These are phyloP conservation scores for Nymphaea colorata DNA, from an alignment of 164 flowering plant genomes.

Conservation along the genomic window DNA sequence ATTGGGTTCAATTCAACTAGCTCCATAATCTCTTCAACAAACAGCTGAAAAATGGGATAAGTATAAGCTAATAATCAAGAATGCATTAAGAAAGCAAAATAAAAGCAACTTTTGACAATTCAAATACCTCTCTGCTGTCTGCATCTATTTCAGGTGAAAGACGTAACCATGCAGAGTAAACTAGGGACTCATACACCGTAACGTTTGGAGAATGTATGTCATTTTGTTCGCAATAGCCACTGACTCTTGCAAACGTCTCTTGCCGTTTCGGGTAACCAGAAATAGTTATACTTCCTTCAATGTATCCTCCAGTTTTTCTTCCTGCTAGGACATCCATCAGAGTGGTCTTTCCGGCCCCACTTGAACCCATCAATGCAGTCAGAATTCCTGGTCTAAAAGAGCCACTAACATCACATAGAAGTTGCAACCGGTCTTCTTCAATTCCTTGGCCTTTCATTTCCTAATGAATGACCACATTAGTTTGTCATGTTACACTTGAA, in stretches of 20 bases:
- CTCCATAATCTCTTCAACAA: constrained; percentile 87
- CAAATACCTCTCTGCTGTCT: constrained; percentile 15
- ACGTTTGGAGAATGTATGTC: constrained; percentile 45
- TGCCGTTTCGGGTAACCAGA: constrained; percentile 40
- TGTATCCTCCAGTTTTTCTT: constrained; percentile 41
- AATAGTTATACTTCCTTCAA: constrained; percentile 32
- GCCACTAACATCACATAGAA: constrained; percentile 28
- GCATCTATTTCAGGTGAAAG: constrained; percentile 14
- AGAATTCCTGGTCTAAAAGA: constrained; percentile 43
- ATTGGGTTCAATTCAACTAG: constrained; percentile 71
- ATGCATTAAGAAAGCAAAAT: too few relatives aligned
- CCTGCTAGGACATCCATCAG: constrained; percentile 52
- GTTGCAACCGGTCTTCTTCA: constrained; percentile 17
- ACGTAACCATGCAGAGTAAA: constrained; percentile 29
- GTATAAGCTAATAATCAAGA: too few relatives aligned
- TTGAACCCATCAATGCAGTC: constrained; percentile 44
- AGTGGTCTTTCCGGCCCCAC: constrained; percentile 55
- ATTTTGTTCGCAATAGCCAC: constrained; percentile 43
- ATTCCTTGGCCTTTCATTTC: constrained; percentile 27
- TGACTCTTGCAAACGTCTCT: constrained; percentile 37
- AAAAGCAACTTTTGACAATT: too few relatives aligned
- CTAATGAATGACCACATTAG: constrained; percentile 2
- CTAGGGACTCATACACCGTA: constrained; percentile 29
- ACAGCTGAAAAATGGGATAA: constrained; percentile 31
- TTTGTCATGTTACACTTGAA: too few relatives aligned